A percentile compares a stretch with the other conserved stretches of the same genome.
These are phyloP conservation scores for Pholiota adiposa DNA, from an alignment of 1,284 basidiomycete genomes.

Conservation along the genomic window DNA sequence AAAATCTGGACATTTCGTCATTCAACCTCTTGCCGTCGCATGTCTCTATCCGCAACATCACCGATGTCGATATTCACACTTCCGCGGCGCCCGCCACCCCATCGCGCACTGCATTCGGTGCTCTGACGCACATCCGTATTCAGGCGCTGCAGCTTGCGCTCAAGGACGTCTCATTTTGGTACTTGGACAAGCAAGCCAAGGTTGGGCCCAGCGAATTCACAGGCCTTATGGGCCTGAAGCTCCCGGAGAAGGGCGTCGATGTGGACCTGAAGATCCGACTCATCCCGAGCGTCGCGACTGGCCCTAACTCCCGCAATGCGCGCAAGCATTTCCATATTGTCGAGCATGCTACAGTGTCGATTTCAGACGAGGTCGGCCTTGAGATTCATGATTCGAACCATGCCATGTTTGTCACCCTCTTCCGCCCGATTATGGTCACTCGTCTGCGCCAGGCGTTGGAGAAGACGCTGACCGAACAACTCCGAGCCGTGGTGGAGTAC, in stretches of 20 bases:
- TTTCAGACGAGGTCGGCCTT: constrained; percentile 57
- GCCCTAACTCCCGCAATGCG: constrained; percentile 43
- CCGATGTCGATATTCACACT: constrained; percentile 68
- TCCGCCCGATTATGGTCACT: constrained; percentile 60
- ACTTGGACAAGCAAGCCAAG: constrained; percentile 58
- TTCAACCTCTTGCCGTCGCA: constrained; percentile 70
- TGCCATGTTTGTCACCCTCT: constrained; percentile 57
- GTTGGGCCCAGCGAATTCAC: constrained; percentile 59
- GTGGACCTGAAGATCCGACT: constrained; percentile 66
- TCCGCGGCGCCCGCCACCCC: constrained; percentile 46
- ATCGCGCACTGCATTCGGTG: constrained; percentile 55
- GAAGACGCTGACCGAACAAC: constrained; percentile 55
- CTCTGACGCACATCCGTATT: constrained; percentile 63
- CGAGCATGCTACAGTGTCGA: constrained; percentile 53
- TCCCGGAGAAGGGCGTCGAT: constrained; percentile 68
- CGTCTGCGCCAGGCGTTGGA: constrained; percentile 62
- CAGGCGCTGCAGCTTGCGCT: constrained; percentile 66
- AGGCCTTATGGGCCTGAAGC: constrained; percentile 60
- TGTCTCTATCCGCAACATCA: constrained; percentile 72
- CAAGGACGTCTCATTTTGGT: constrained; percentile 71
- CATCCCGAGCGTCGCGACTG: constrained; percentile 51
- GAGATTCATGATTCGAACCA: constrained; percentile 64
- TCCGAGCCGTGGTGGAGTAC: constrained; percentile 52
- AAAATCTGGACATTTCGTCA: constrained; percentile 68
- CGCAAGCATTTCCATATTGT: constrained; percentile 56